Base-by-base conservation (phyloP, 1,284 basidiomycete species). In the Trichosporon sp. region DNA sequence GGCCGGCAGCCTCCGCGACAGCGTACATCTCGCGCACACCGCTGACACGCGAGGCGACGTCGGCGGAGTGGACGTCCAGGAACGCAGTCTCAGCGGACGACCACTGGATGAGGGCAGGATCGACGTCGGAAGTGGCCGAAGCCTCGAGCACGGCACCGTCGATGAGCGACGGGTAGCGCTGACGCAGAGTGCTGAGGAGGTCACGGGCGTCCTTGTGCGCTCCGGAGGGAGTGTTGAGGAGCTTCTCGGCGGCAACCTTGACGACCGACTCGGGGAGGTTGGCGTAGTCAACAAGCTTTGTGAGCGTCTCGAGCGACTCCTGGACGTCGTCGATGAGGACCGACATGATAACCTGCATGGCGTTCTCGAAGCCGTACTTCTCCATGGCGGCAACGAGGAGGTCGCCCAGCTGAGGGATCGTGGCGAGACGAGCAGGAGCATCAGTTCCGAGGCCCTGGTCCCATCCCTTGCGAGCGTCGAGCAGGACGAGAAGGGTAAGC, bases 61-160 rank as follows among this genome's bases (percentile, higher is more conserved):
- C 85, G 8, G 85, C 83, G 11, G 81, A 81, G 65, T 83, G 79
- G 2, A 83, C 76, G 38, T 83, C 79, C 43, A 85, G 77, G 68
- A 83, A 83, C 6, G 78, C 79, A 4, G 74, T 69, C 65, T 78
- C 77, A 11, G 66, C 70, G 1, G 68, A 68, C 0, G 71, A 70
- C 70, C 71, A 72, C 43, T 76, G 72, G 19, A 76, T 66, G 16
- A 76, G 71, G 0, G 66, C 65, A 0, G 74, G 71, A 37, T 75
- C 69, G 31, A 73, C 64, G 1, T 67, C 26, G 19, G 70, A 71
- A 6, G 65, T 67, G 1, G 76, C 72, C 1, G 75, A 71, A 11
- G 74, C 68, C 16, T 76, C 73, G 14, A 78, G 67, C n/a, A 77
- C 76, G 1, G 74, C 76, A 11, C 70, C 61, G 61, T 83, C 81